phyloP scores from a whole-genome alignment of 169 alveolate genomes.

The Besnoitia besnoiti region DNA sequence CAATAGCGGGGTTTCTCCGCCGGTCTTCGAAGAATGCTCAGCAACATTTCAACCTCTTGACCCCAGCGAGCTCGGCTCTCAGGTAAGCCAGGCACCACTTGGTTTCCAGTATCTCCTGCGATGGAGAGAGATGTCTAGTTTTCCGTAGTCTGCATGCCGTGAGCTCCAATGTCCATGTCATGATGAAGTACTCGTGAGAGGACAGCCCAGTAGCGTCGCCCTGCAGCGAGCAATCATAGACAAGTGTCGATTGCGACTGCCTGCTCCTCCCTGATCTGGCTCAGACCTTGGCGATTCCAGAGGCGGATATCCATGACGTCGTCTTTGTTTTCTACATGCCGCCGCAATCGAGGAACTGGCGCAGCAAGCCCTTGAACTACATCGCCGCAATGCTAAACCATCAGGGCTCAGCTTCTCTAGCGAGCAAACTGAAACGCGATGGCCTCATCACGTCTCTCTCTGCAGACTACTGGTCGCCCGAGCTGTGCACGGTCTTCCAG shows the following conservation, averaged over 20 bases:
- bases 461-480: constrained; percentile 7
- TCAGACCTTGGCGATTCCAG: constrained; percentile 32
- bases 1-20: neutral
- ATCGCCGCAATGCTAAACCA: constrained; percentile 74
- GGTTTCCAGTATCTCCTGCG: constrained; percentile 4
- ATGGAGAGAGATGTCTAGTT: neutral
- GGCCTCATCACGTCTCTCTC: constrained; percentile 73
- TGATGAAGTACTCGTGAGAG: neutral
- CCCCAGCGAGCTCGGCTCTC: constrained; percentile 77
- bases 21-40: constrained; percentile 43
- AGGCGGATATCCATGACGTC: constrained; percentile 13
- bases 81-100: constrained; percentile 80
- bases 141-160: neutral
- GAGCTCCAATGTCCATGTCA: neutral
- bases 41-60: constrained; percentile 48
- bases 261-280: no score
- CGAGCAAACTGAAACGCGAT: constrained; percentile 75
- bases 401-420: constrained; percentile 81
- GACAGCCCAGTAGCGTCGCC: neutral
- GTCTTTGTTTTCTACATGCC: constrained; percentile 46
- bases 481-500: constrained; percentile 56
- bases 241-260: neutral
- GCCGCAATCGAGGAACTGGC: constrained; percentile 33
- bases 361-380: constrained; percentile 23
- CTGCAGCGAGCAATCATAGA: neutral